phyloP scores from a whole-genome alignment of 2,329 filamentous ascomycete genomes.

The Fusarium fracticaudum region DNA sequence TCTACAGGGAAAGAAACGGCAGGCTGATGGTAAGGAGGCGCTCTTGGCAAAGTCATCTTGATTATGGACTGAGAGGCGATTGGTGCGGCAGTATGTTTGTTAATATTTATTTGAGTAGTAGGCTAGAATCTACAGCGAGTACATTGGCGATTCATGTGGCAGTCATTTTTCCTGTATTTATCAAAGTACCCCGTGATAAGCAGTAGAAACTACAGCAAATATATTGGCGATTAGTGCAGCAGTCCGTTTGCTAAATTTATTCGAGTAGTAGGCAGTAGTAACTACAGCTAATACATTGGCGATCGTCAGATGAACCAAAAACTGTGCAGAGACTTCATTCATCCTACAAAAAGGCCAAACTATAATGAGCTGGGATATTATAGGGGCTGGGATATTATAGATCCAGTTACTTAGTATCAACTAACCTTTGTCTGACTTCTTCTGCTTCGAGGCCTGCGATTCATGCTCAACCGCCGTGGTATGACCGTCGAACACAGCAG shows the following conservation, averaged over 20 bases:
- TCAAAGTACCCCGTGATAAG: no score
- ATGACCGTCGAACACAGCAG: neutral
- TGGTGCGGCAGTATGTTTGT: neutral
- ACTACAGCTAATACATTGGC: no score
- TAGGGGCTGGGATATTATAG: rapidly evolving
- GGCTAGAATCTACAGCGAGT: no score
- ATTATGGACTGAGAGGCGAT: neutral
- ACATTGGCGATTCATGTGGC: no score
- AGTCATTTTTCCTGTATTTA: no score
- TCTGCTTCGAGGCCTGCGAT: neutral
- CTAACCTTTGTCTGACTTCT: neutral
- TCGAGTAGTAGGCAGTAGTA: no score
- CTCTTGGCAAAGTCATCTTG: neutral
- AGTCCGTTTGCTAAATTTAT: no score
- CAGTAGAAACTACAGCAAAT: no score
- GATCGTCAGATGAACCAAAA: no score
- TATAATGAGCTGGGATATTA: neutral
- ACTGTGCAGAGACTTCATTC: no score
- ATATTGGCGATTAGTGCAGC: no score
- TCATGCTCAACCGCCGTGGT: neutral
- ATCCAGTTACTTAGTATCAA: neutral
- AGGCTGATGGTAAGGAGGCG: neutral
- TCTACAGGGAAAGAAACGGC: neutral
- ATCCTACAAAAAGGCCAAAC: no score
- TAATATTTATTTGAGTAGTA: neutral